Percentiles rank a stretch among this genome's conserved stretches.
Evolutionary conservation across 352 stramenopile species (phyloP).

Genomic region (Phytophthora brassicae): DNA sequence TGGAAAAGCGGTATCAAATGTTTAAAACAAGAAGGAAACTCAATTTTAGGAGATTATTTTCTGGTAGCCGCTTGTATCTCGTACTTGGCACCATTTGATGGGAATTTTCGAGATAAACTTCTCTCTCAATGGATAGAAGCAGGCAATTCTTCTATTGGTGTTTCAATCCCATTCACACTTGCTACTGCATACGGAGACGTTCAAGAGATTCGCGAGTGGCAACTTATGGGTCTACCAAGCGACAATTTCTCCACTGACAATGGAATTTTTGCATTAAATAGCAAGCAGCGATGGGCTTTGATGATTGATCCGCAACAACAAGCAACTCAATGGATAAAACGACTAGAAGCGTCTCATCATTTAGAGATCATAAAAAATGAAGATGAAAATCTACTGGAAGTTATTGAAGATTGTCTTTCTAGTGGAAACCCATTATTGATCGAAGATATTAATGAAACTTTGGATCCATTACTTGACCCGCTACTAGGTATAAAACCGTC

Average conservation of each 20-base stretch:
- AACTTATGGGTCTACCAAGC: conserved; percentile 86
- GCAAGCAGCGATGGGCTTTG: conserved; percentile 89
- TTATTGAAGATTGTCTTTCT: conserved; percentile 43
- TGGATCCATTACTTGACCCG: conserved; percentile 61
- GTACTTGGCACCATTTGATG: conserved; percentile 74
- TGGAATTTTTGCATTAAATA: conserved; percentile 84
- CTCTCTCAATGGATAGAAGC: conserved; percentile 34
- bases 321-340: conserved; percentile 91
- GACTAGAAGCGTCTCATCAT: conserved; percentile 63
- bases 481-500: conserved; percentile 39
- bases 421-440: conserved; percentile 54
- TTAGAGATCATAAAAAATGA: conserved; percentile 78
- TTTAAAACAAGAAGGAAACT: conserved; percentile 44
- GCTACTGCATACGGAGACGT: conserved; percentile 74
- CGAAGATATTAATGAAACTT: conserved; percentile 50
- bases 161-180: conserved; percentile 58
- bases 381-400: conserved; percentile 40
- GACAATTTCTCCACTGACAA: conserved; percentile 91
- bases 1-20: conserved; percentile 70
- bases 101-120: conserved; percentile 37
- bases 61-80: conserved; percentile 58
- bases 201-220: conserved; percentile 87
- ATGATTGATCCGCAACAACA: conserved; percentile 95
- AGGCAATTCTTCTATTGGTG: conserved; percentile 16
- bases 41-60: conserved; percentile 64